Conservation (phyloP, 78 protist species). For the Capsaspora owczarzaki region DNA sequence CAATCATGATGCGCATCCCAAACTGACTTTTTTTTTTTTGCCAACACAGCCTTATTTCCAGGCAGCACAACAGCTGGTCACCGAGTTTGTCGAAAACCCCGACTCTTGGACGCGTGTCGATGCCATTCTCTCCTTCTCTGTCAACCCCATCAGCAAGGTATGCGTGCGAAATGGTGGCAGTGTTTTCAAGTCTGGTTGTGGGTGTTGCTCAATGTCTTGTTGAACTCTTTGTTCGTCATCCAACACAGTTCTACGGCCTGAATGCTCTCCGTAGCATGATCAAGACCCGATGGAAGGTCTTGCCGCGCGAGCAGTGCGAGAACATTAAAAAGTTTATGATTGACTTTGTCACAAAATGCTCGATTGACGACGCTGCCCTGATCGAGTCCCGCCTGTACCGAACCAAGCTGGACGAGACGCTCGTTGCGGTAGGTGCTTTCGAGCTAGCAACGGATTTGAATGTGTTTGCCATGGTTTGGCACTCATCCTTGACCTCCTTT, state of each 20-base stretch:
- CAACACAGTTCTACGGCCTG: slow-evolving; percentile 44
- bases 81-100: slow-evolving; percentile 66
- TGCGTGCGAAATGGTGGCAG: neutral
- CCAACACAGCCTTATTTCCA: neutral
- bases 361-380: slow-evolving; percentile 39
- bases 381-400: slow-evolving; percentile 27
- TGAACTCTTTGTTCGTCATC: neutral
- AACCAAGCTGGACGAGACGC: slow-evolving; percentile 57
- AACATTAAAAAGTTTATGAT: slow-evolving; percentile 80
- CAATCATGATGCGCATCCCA: too few relatives aligned
- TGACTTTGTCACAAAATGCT: slow-evolving; percentile 45
- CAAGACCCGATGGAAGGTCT: slow-evolving; percentile 67
- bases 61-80: slow-evolving; percentile 49
- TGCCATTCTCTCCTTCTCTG: slow-evolving; percentile 34
- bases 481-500: too few relatives aligned
- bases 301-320: slow-evolving; percentile 70
- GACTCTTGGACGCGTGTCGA: slow-evolving; percentile 88
- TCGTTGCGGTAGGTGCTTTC: slow-evolving; percentile 85
- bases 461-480: too few relatives aligned
- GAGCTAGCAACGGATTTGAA: too few relatives aligned
- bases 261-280: slow-evolving; percentile 67
- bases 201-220: slow-evolving; percentile 12
- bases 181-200: neutral
- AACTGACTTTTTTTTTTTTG: neutral
- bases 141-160: neutral